Evolutionary conservation across 257 asterid genomes (phyloP), one percentile per base, ranked within the genome.

Genomic region (Buddleja alternifolia): DNA sequence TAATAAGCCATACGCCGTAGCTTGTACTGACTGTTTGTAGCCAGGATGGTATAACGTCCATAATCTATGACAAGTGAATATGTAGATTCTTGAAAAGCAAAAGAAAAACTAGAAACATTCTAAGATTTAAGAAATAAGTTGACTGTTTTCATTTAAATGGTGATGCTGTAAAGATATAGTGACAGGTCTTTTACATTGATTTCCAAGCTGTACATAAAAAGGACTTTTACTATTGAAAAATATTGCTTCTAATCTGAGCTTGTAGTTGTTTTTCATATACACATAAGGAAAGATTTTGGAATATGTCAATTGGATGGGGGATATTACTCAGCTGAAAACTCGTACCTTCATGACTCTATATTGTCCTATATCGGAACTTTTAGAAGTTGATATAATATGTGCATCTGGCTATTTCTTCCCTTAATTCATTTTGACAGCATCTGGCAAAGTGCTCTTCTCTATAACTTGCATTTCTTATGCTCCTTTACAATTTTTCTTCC

Each of bases 101-200:
- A 42, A 69, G 56, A 9, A 10, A 46, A 7, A 36, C 11, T 44
- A 57, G 41, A 57, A 42, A 21, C 25, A 29, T 29, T 29, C 12
- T 42, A 4, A 48, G 50, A 21, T 34, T 32, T 20, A 10, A 11
- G 39, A 21, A 50, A 8, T 12, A 16, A 65, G 34, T 34, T 29
- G 45, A 32, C 32, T 48, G 47, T 63, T 70, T 48, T 15, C 10
- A 15, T 37, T 39, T 54, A 37, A 60, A 62, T 51, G 9, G 51
- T 40, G 24, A 42, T 50, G 5, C 60, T 17, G 10, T 54, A 14
- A 20, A 54, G 45, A 6, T 34, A 24, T 36, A 19, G 21, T 56
- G 37, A 45, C 34, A 29, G 34, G 29, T 8, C 24, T 45, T 0
- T 45, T 41, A 14, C 40, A 48, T 44, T 40, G 29, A 46, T 39